phyloP scores from a whole-genome alignment of 2,329 filamentous ascomycete genomes.

The Pezicula carpinea region DNA sequence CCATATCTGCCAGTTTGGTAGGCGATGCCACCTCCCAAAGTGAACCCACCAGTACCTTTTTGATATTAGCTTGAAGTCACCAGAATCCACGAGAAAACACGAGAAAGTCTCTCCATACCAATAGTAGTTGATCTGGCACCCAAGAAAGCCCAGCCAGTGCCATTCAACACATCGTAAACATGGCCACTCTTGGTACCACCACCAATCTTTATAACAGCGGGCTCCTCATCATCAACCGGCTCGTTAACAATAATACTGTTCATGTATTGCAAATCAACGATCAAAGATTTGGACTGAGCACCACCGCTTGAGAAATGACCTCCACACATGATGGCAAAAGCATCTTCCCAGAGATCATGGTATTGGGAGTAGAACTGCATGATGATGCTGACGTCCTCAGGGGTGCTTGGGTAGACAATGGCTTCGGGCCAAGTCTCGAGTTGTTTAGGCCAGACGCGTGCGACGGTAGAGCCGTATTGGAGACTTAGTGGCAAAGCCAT shows the following conservation, averaged over 20 bases:
- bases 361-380: conserved; percentile 3
- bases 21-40: conserved; percentile 1
- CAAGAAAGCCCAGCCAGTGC: conserved; percentile 2
- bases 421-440: conserved; percentile 3
- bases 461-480: neutral
- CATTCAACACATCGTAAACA: conserved; percentile 2
- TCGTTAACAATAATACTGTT: neutral
- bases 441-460: conserved; percentile 1
- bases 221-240: neutral
- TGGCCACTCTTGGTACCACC: conserved; percentile 3
- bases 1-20: conserved; percentile 2
- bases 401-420: conserved; percentile 1
- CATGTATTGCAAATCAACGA: conserved; percentile 2
- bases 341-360: conserved; percentile 3
- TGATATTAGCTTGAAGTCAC: neutral
- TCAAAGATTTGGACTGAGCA: conserved; percentile 2
- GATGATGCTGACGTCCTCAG: conserved; percentile 2
- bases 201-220: neutral
- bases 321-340: conserved; percentile 3
- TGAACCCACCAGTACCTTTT: conserved; percentile 1
- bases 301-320: conserved; percentile 3
- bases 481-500: neutral
- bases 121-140: conserved; percentile 3
- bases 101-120: neutral
- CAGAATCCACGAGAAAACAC: neutral